These are phyloP conservation scores for Salvia miltiorrhiza DNA, from an alignment of 257 asterid species.

Conservation along the genomic window DNA sequence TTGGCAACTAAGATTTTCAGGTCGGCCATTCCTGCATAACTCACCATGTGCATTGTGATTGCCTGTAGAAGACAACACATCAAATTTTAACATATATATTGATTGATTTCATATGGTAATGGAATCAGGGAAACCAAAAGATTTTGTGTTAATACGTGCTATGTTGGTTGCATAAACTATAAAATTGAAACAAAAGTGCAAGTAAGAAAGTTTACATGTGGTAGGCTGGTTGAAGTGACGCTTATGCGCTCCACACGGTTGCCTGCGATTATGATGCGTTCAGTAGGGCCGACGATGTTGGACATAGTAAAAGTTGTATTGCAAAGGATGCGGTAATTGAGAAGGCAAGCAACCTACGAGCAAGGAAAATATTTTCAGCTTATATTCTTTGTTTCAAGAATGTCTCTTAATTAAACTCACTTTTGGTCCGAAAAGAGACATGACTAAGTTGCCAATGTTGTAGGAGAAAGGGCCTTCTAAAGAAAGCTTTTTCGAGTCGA, in stretches of 20 bases:
- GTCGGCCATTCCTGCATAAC: slow-evolving; percentile 69
- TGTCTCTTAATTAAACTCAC: slow-evolving; percentile 23
- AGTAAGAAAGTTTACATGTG: slow-evolving; percentile 50
- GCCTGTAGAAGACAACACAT: slow-evolving; percentile 41
- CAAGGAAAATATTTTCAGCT: too few relatives aligned
- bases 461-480: slow-evolving; percentile 68
- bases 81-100: background rate
- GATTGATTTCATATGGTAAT: too few relatives aligned
- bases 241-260: slow-evolving; percentile 51
- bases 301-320: slow-evolving; percentile 75
- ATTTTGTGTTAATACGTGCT: background rate
- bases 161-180: background rate
- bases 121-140: too few relatives aligned
- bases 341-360: slow-evolving; percentile 48
- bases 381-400: background rate
- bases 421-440: slow-evolving; percentile 72
- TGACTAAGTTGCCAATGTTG: slow-evolving; percentile 42
- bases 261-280: slow-evolving; percentile 41
- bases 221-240: slow-evolving; percentile 51
- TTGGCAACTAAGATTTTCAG: slow-evolving; percentile 80
- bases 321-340: slow-evolving; percentile 57
- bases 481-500: slow-evolving; percentile 84
- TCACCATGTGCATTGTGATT: slow-evolving; percentile 82
- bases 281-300: slow-evolving; percentile 64
- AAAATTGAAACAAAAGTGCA: background rate